Evolutionary conservation across 106 monocot genomes (phyloP), one percentile per base, ranked within the genome.

Genomic region (Dioscorea zingiberensis): DNA sequence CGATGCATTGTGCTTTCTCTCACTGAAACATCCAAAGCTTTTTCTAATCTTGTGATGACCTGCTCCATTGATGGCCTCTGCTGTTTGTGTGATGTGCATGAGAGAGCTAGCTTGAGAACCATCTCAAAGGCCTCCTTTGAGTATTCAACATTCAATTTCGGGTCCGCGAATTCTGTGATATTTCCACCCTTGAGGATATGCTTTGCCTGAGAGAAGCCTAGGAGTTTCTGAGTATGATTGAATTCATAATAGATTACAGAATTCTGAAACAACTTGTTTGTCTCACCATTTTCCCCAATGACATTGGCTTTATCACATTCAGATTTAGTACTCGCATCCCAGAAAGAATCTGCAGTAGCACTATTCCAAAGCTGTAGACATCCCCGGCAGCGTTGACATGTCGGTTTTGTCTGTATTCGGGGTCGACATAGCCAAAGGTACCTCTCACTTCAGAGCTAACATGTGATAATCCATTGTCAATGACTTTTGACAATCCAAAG

Each of bases 391-490:
- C n/a, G 54, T 77, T 73, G 0, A 84, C 84, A 28, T 48, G 76
- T 70, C 38, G 80, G 57, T 80, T 68, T 47, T 64, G 76, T 4
- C 80, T 76, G 38, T 84, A 84, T 54, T 84, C 84, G 6, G 80
- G 84, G 62, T 80, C 80, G 9, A 84, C 80, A 19, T 80, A 77
- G 47, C 84, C 85, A 46, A 77, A 81, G 27, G 80, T 81, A 5
- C n/a, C 81, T 63, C 81, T 64, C 25, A 80, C 80, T 74, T 80
- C 85, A 11, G 85, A 85, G 74, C 81, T 77, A 18, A 85, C 71
- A 23, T 85, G 58, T 24, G 85, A 85, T 2, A 69, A 68, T 1
- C 77, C 85, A 2, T 62, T 4, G 27, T 80, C 80, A 26, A 85
- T 81, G 4, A 74, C 58, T 69, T 68, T 85, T 0, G 81, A 81